These are phyloP conservation scores for Coniochaeta prunicola DNA, from an alignment of 2,329 filamentous ascomycete genomes.

Conservation along the genomic window DNA sequence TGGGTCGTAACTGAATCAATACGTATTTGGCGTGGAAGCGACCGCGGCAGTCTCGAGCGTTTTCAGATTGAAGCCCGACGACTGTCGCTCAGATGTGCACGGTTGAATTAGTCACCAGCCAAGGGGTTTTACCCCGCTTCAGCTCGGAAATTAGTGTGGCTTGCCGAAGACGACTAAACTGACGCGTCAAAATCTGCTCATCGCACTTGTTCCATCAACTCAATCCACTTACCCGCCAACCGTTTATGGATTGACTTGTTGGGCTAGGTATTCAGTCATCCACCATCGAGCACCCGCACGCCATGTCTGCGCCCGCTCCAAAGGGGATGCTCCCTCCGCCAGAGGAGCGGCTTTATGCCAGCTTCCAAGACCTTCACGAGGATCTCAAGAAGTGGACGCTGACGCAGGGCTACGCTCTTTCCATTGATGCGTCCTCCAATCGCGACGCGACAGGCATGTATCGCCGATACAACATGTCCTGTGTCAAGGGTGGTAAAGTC, in stretches of 20 bases:
- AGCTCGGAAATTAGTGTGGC: neutral
- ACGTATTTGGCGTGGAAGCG: no score
- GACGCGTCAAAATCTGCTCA: neutral
- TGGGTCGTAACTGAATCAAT: no score
- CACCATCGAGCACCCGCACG: neutral
- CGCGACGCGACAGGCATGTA: constrained; percentile 17
- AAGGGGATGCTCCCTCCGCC: constrained; percentile 15
- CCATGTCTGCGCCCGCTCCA: neutral
- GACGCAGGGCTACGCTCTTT: constrained; percentile 17
- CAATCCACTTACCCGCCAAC: neutral
- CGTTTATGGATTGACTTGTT: neutral
- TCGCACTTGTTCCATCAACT: neutral
- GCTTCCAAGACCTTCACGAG: constrained; percentile 12
- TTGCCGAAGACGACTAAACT: neutral
- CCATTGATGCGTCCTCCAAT: constrained; percentile 18
- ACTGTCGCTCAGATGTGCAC: no score
- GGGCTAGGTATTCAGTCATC: neutral
- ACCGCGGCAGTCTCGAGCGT: no score
- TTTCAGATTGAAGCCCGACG: no score
- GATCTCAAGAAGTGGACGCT: constrained; percentile 17
- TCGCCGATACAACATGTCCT: constrained; percentile 20
- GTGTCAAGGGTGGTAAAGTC: constrained; percentile 18
- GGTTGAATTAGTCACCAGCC: neutral
- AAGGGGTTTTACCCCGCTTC: no score
- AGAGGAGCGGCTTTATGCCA: constrained; percentile 18